Base-by-base conservation (phyloP, 805 yeast species). In the Kuraishia floccosa region DNA sequence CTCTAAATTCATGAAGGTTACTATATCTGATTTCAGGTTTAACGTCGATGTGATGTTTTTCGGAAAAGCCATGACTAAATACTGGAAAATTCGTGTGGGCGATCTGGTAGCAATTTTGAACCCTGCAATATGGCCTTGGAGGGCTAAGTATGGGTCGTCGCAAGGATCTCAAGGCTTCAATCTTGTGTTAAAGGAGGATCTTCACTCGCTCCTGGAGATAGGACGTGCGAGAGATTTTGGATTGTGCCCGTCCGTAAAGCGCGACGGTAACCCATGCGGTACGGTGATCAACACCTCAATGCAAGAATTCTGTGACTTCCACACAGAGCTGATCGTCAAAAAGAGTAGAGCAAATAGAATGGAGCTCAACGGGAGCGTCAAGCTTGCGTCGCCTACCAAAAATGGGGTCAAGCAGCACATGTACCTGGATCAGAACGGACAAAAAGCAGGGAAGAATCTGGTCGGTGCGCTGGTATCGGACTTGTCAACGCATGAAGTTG, bases 81-180 rank as follows among this genome's bases (percentile, higher is more conserved):
- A 73, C 50, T 83, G 83, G 75, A 84, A 80, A 39, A 44, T 86
- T 3, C 58, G 72, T 31, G 61, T 73, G 1, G 96, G 97, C 1
- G 85, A 81, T 36, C 52, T 87, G 1, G 52, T 87, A 8, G 80
- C 79, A 0, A 46, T 89, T 1, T 50, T 87, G 31, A 89, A 87
- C 44, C 96, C 98, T 0, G 57, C 56, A 1, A 58, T 85, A 5
- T 69, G 59, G 41, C 54, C 63, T 12, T 47, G 25, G 29, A 39
- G 14, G 55, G 54, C 14, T 29, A 16, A 37, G 24, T 31, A 46
- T 43, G 36, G 51, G 48, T 23, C 47, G 38, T 28, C 28, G 35
- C 12, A 34, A 40, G 6, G 55, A 61, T 9, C 35, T 39, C 6
- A 50, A 50, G 47, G 49, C 0, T 79, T 84, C 46, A 72, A 68